Base-by-base conservation (phyloP, 2,329 filamentous ascomycete genomes). In the Juglanconis sp. region DNA sequence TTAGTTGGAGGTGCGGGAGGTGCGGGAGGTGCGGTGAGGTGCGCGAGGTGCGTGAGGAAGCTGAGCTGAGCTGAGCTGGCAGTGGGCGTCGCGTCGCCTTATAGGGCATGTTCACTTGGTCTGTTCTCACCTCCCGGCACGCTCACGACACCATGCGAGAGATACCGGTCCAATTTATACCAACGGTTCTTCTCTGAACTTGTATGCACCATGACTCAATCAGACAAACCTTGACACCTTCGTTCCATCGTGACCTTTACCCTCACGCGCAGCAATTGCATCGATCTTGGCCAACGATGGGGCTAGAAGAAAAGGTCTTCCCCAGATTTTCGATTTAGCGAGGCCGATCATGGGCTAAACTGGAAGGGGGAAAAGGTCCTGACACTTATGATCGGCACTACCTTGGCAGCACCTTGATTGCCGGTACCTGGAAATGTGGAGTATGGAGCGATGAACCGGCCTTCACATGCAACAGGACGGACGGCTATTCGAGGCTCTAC, bases 401-500 rank as follows among this genome's bases (percentile, higher is more conserved):
- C 40, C 40, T 24, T 24, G 24, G 24, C 24, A 24, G 24, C 24
- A 40, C 44, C 10, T 10, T 52, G 47, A 17, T 13, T 40, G 47
- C 35, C 48, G 55, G 55, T 57, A 57, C 55, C 55, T 57, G 55
- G 24, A 57, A 46, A 57, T 44, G 38, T 40, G 53, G 53, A 44
- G 15, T 31, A 31, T n/a, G 24, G 32, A 47, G 35, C 35, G 38
- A 34, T 24, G 30, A 30, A 47, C 17, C 35, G 38, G 15, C 17
- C 24, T 57, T 57, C 55, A 57, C 55, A 57, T 57, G 55, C 5
- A 17, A 11, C 38, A 36, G 24, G 15, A 30, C 46, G 47, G 3
- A 38, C 55, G 48, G 55, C n/a, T 57, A 57, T 57, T 57, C 55
- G 48, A 57, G 47, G 55, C 55, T 57, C 35, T 52, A 9, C 17